Evolutionary conservation across 139 green algal genomes (phyloP).

Genomic region (Microglena sp.): DNA sequence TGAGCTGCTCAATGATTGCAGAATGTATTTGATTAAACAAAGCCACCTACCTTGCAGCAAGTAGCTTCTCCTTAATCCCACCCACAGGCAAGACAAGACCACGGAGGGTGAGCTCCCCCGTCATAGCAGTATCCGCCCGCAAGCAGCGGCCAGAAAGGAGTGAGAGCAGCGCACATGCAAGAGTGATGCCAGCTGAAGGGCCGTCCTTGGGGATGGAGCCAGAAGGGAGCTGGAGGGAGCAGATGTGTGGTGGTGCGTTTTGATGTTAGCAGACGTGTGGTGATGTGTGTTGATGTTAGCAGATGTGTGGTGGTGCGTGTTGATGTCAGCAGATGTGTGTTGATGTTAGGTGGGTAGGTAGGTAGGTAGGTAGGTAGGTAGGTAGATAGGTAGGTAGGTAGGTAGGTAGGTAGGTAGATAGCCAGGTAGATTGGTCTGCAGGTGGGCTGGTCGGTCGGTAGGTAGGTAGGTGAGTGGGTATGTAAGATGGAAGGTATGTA

Average conservation of each 20-base stretch:
- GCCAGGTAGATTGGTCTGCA: too few species aligned
- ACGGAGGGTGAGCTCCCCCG: constrained; percentile 53
- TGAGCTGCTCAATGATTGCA: too few species aligned
- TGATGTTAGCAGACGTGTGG: background rate
- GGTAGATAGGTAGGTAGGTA: too few species aligned
- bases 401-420: too few species aligned
- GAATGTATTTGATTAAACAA: too few species aligned
- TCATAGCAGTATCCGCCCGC: constrained; percentile 57
- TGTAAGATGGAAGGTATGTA: too few species aligned
- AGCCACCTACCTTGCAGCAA: constrained; percentile 17
- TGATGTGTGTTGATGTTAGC: background rate
- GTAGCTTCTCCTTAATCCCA: constrained; percentile 36
- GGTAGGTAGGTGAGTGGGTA: too few species aligned
- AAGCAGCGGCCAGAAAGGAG: constrained; percentile 42
- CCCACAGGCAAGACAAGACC: constrained; percentile 58
- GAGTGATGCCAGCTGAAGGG: constrained; percentile 55
- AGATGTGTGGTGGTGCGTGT: background rate
- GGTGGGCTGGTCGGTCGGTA: too few species aligned
- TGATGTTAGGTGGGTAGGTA: too few species aligned
- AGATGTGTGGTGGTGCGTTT: background rate
- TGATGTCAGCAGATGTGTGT: too few species aligned
- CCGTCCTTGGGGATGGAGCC: constrained; percentile 67
- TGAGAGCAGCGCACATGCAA: constrained; percentile 52
- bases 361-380: too few species aligned
- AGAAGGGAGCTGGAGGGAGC: constrained; percentile 45